phyloP scores from a whole-genome alignment of 805 yeast genomes.

The Lipomyces yamanashiensis region DNA sequence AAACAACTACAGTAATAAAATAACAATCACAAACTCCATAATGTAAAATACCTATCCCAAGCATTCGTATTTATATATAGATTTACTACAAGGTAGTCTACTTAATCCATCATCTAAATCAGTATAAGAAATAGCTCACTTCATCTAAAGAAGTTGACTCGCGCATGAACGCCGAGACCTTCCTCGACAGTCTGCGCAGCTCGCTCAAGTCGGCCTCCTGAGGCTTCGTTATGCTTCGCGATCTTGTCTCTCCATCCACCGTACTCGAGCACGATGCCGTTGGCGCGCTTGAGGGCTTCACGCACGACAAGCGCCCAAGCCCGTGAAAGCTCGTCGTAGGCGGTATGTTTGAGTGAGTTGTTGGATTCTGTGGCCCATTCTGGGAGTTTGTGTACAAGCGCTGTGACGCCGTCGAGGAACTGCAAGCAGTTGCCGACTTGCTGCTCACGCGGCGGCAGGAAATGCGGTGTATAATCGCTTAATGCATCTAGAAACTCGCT shows the following conservation, averaged over 20 bases:
- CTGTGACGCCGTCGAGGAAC: slow-evolving; percentile 66
- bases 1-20: neutral
- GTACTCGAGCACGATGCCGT: slow-evolving; percentile 48
- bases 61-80: slow-evolving; percentile 1
- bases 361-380: slow-evolving; percentile 57
- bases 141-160: slow-evolving; percentile 8
- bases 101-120: neutral
- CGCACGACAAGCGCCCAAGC: slow-evolving; percentile 59
- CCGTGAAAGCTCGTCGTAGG: slow-evolving; percentile 64
- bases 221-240: slow-evolving; percentile 51
- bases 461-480: slow-evolving; percentile 73
- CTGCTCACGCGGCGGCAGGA: slow-evolving; percentile 70
- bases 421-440: slow-evolving; percentile 59
- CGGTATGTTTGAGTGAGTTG: slow-evolving; percentile 52
- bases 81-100: neutral
- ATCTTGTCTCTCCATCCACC: slow-evolving; percentile 52
- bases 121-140: neutral
- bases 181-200: slow-evolving; percentile 48
- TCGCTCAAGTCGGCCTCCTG: slow-evolving; percentile 51
- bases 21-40: neutral
- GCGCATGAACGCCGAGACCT: slow-evolving; percentile 22
- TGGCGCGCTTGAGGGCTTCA: slow-evolving; percentile 45
- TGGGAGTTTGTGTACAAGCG: slow-evolving; percentile 66
- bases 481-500: slow-evolving; percentile 72
- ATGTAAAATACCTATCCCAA: neutral